phyloP scores from a whole-genome alignment of 2,329 filamentous ascomycete species.

The Lecanicillium sp. region DNA sequence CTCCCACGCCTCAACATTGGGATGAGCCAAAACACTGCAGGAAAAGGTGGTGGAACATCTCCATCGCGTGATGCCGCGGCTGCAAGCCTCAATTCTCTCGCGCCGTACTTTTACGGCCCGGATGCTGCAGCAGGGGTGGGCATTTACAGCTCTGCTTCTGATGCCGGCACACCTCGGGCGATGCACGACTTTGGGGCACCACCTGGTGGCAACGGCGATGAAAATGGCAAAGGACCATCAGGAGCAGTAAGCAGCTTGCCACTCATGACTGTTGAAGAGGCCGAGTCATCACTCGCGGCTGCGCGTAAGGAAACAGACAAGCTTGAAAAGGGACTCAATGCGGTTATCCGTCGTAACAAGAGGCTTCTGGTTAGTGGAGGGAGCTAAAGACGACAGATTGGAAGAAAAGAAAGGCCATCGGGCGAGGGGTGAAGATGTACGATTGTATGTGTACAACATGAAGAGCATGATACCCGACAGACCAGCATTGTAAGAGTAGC shows the following conservation, averaged over 20 bases:
- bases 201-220: constrained; percentile 17
- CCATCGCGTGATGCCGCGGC: constrained; percentile 36
- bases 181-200: constrained; percentile 25
- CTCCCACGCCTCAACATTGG: constrained; percentile 50
- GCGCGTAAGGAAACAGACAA: constrained; percentile 53
- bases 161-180: constrained; percentile 19
- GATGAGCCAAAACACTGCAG: constrained; percentile 33
- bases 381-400: constrained; percentile 12
- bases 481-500: too few relatives aligned
- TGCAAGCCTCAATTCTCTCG: constrained; percentile 44
- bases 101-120: constrained; percentile 47
- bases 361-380: constrained; percentile 36
- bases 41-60: constrained; percentile 23
- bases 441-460: neutral
- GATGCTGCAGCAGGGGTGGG: constrained; percentile 35
- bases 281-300: constrained; percentile 44
- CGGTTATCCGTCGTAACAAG: constrained; percentile 51
- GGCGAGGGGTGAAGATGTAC: too few relatives aligned
- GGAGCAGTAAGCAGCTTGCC: constrained; percentile 35
- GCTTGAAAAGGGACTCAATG: constrained; percentile 53
- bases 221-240: constrained; percentile 20
- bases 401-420: too few relatives aligned
- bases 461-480: neutral
- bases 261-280: constrained; percentile 54
- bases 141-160: constrained; percentile 29